Evolutionary conservation across 2,329 filamentous ascomycete species (phyloP), one percentile per base, ranked within the genome.

Genomic region (Hymenoscyphus albidus): DNA sequence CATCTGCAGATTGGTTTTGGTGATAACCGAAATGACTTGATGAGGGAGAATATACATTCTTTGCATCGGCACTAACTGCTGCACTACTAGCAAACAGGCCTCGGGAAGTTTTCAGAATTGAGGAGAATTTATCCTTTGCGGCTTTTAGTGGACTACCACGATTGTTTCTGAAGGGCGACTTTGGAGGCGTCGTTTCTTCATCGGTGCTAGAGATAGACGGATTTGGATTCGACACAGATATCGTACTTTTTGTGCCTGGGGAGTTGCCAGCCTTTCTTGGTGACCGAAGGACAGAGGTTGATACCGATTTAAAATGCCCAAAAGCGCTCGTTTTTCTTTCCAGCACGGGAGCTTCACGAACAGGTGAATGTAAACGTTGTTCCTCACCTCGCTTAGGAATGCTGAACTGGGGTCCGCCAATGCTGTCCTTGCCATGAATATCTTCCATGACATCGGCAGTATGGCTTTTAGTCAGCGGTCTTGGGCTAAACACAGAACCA

Each of bases 81-180:
- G 85, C 86, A 70, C 86, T 94, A 70, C 90, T 96, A 18, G 89
- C 92, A 68, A 97, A 88, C 59, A 97, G 85, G 14, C 89, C 91
- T 76, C 91, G 94, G 3, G 93, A 95, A 63, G 89, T 91, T 77
- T 93, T 93, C 71, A 97, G 81, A 65, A 97, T 93, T 10, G 93
- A 96, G 58, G 94, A 96, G 58, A 98, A 82, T 75, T 93, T 96
- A 73, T 91, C 92, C 79, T 97, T 98, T 35, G 95, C 93, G 61
- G 95, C 92, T 77, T 93, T 97, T 65, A 97, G 78, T 5, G 92
- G 92, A 65, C 90, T 94, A 70, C 96, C 93, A 7, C 83, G 81
- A 71, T 85, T 81, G 59, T 75, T 79, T 62, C 85, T 79, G 5
- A 83, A 80, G 0, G 85, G 84, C 0, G 86, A 87, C 70, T 86